Conservation (phyloP, 2,329 filamentous ascomycete species). For the Fulvia fulva region DNA sequence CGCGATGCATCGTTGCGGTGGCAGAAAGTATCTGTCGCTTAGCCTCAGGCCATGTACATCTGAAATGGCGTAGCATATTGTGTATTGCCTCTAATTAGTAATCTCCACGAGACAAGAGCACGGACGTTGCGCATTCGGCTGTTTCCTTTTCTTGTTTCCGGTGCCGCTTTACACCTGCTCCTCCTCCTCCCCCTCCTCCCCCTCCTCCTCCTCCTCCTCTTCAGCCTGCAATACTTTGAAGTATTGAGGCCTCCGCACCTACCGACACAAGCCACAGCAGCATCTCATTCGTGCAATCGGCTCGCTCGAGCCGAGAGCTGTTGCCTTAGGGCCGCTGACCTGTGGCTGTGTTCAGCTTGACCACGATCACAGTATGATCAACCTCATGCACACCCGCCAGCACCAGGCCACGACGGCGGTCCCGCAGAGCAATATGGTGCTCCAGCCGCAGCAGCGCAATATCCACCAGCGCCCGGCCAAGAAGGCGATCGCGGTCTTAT, state of each 20-base stretch:
- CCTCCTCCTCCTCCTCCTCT: no score
- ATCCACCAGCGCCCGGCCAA: slow-evolving; percentile 7
- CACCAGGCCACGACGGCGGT: slow-evolving; percentile 11
- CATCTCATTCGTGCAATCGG: slow-evolving; percentile 4
- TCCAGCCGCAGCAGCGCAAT: slow-evolving; percentile 8
- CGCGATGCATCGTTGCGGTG: no score
- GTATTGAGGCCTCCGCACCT: neutral
- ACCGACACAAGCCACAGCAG: slow-evolving; percentile 9
- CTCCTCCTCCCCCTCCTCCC: no score
- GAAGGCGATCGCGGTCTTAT: slow-evolving; percentile 54
- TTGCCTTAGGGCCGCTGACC: slow-evolving; percentile 37
- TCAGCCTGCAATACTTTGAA: neutral
- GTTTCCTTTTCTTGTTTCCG: neutral
- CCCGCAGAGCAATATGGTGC: slow-evolving; percentile 1
- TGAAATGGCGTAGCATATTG: no score
- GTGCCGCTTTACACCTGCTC: neutral
- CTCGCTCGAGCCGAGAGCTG: slow-evolving; percentile 6
- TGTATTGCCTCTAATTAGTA: no score
- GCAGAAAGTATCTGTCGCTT: no score
- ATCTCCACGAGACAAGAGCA: neutral
- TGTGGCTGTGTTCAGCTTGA: slow-evolving; percentile 18
- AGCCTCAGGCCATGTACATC: no score
- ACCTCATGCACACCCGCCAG: slow-evolving; percentile 11
- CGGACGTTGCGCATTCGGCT: neutral
- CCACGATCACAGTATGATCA: slow-evolving; percentile 19